Evolutionary conservation across 805 yeast species (phyloP).

Genomic region (Candida railenensis): DNA sequence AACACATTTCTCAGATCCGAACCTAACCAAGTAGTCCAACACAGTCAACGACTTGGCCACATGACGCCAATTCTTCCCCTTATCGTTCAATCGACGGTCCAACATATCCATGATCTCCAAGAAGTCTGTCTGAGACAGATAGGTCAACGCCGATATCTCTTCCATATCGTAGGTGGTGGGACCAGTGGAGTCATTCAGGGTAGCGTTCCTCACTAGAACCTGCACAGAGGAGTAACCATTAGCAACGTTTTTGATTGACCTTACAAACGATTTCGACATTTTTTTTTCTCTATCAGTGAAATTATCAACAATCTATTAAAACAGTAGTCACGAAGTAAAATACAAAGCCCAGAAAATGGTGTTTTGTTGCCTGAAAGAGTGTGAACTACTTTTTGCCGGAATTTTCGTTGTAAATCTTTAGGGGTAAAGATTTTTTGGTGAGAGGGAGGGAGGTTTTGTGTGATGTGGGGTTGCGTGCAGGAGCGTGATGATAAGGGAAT

Average conservation of each 20-base stretch:
- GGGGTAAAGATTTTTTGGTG: too few species aligned
- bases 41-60: conserved; percentile 88
- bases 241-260: conserved; percentile 84
- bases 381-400: too few species aligned
- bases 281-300: too few species aligned
- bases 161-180: conserved; percentile 84
- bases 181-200: conserved; percentile 82
- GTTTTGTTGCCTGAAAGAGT: too few species aligned
- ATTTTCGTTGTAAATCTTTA: too few species aligned
- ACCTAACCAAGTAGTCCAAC: conserved; percentile 81
- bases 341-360: too few species aligned
- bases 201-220: conserved; percentile 86
- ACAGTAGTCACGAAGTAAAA: too few species aligned
- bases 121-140: conserved; percentile 66
- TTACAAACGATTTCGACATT: conserved; percentile 77
- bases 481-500: too few species aligned
- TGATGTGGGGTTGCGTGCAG: too few species aligned
- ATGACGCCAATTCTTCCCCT: conserved; percentile 97
- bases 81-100: conserved; percentile 88
- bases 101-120: conserved; percentile 92
- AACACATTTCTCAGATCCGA: conserved; percentile 86
- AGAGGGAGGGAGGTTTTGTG: too few species aligned
- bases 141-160: conserved; percentile 74
- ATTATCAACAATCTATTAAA: too few species aligned
- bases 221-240: conserved; percentile 88